Evolutionary conservation across 371 early-diverging fungal genomes (phyloP).

Genomic region (Mucor sp.): DNA sequence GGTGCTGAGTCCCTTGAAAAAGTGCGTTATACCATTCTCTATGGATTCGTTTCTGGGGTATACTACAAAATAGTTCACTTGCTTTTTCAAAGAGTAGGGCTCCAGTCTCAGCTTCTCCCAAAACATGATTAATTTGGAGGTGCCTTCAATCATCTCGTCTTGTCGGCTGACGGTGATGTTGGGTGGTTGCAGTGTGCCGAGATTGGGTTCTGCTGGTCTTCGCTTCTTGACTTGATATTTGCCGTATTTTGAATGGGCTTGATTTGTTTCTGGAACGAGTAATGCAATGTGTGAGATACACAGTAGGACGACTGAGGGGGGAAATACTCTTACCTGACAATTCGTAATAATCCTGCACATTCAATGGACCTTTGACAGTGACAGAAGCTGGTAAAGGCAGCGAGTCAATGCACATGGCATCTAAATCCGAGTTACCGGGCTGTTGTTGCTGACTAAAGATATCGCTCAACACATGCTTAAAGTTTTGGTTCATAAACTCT

Average conservation of each 20-base stretch:
- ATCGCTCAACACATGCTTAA: conserved; percentile 44
- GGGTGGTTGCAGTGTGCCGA: conserved; percentile 51
- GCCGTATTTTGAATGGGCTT: conserved; percentile 63
- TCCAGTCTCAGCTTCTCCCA: conserved; percentile 63
- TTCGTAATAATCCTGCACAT: conserved; percentile 54
- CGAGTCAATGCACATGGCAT: conserved; percentile 30
- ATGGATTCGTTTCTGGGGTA: conserved; percentile 55
- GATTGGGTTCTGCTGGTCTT: conserved; percentile 57
- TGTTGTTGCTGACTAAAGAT: conserved; percentile 40
- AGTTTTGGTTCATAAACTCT: conserved; percentile 37
- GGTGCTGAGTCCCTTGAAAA: conserved; percentile 57
- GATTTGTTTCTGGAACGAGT: conserved; percentile 44
- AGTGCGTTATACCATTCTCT: conserved; percentile 41
- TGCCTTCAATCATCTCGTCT: conserved; percentile 63
- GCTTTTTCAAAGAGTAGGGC: conserved; percentile 49
- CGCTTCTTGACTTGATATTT: conserved; percentile 67
- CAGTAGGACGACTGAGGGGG: too few relatives aligned
- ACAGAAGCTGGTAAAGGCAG: conserved; percentile 40
- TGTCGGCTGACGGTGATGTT: conserved; percentile 59
- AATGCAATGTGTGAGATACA: not conserved
- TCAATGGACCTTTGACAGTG: conserved; percentile 48
- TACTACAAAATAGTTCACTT: conserved; percentile 54
- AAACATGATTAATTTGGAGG: conserved; percentile 55
- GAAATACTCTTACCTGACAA: conserved; percentile 33
- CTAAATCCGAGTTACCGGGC: conserved; percentile 18